phyloP scores from a whole-genome alignment of 495 filamentous ascomycete species.

The Xylaria palmicola region DNA sequence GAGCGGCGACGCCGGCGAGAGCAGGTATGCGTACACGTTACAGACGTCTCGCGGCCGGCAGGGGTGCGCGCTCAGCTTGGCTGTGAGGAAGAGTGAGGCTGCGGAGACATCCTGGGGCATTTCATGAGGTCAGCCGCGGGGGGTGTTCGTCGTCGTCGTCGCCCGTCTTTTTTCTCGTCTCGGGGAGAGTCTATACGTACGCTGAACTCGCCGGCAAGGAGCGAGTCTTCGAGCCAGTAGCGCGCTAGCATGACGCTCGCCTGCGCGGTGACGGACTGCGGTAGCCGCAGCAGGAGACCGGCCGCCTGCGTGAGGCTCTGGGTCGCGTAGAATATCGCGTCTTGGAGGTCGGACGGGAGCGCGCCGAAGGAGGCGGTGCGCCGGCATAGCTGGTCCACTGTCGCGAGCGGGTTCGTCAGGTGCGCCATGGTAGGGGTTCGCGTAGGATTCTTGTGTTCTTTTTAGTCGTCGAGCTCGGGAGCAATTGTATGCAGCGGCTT shows the following conservation, averaged over 20 bases:
- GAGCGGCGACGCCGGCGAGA: slow-evolving; percentile 63
- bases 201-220: slow-evolving; percentile 48
- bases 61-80: slow-evolving; percentile 79
- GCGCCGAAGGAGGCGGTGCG: slow-evolving; percentile 53
- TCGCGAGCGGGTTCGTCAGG: slow-evolving; percentile 85
- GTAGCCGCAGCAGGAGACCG: slow-evolving; percentile 78
- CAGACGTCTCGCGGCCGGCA: slow-evolving; percentile 74
- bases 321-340: slow-evolving; percentile 63
- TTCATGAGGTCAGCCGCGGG: no score
- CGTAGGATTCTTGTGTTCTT: background rate
- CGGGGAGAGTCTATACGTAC: background rate
- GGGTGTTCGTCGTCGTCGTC: no score
- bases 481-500: background rate
- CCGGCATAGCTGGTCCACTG: slow-evolving; percentile 68
- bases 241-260: slow-evolving; percentile 86
- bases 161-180: no score
- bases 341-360: slow-evolving; percentile 75
- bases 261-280: slow-evolving; percentile 86
- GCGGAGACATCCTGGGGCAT: slow-evolving; percentile 74
- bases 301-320: slow-evolving; percentile 84
- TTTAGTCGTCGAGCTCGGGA: background rate
- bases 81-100: slow-evolving; percentile 74
- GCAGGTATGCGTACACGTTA: slow-evolving; percentile 81
- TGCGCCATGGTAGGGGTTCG: slow-evolving; percentile 42
- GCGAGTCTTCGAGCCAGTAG: slow-evolving; percentile 68